Evolutionary conservation across 805 yeast genomes (phyloP).

Genomic region (Yamadazyma laniorum): DNA sequence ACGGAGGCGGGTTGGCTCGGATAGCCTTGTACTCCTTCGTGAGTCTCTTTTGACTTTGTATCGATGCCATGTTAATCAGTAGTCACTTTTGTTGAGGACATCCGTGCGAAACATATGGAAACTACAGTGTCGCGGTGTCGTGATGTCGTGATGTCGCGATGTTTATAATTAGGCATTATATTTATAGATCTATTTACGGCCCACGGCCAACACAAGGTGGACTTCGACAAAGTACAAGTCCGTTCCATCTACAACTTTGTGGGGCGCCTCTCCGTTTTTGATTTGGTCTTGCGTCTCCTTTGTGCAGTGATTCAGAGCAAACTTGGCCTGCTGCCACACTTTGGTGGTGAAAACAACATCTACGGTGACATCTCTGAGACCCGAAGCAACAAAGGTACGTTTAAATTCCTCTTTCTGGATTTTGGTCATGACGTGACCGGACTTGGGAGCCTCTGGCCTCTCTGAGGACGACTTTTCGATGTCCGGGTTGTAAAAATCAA

Average conservation of each 20-base stretch:
- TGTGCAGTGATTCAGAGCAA: conserved; percentile 24
- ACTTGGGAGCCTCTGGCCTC: conserved; percentile 5
- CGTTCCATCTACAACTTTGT: conserved; percentile 13
- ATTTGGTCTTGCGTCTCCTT: conserved; percentile 14
- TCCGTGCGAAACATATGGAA: background rate
- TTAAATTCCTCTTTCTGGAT: conserved; percentile 23
- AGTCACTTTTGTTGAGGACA: background rate
- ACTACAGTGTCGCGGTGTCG: too few relatives aligned
- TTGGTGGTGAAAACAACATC: conserved; percentile 11
- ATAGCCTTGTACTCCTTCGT: conserved; percentile 80
- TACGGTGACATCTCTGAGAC: conserved; percentile 22
- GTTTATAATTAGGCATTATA: too few relatives aligned
- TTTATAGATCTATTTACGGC: conserved; percentile 12
- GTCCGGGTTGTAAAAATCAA: conserved; percentile 39
- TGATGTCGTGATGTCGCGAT: too few relatives aligned
- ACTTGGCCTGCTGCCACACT: conserved; percentile 25
- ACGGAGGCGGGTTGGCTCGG: conserved; percentile 81
- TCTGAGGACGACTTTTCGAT: conserved; percentile 16
- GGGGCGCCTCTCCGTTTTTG: conserved; percentile 16
- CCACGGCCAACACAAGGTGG: conserved; percentile 29
- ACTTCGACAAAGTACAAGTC: conserved; percentile 16
- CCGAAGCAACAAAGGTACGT: conserved; percentile 21
- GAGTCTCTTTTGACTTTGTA: conserved; percentile 48
- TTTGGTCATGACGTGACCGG: conserved; percentile 34
- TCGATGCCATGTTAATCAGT: conserved; percentile 33